Evolutionary conservation across 2,329 filamentous ascomycete species (phyloP).

Genomic region (Talaromyces atroroseus): DNA sequence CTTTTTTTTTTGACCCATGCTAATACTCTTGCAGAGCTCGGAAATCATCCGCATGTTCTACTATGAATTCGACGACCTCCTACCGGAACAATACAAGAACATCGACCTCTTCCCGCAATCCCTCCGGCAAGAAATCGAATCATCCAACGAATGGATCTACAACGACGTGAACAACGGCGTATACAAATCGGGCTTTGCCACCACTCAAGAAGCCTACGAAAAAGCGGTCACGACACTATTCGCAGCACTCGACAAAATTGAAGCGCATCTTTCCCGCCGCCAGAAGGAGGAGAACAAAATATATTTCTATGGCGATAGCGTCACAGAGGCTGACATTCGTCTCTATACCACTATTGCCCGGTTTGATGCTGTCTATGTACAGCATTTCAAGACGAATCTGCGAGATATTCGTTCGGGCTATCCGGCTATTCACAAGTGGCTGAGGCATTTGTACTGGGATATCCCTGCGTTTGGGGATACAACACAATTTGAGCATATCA

Average conservation of each 20-base stretch:
- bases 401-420: constrained; percentile 80
- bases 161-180: constrained; percentile 51
- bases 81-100: constrained; percentile 54
- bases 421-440: constrained; percentile 72
- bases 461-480: constrained; percentile 70
- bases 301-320: constrained; percentile 66
- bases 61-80: constrained; percentile 68
- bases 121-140: constrained; percentile 66
- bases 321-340: constrained; percentile 80
- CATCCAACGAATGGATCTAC: constrained; percentile 76
- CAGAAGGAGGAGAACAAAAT: constrained; percentile 38
- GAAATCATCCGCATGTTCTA: constrained; percentile 93
- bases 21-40: constrained; percentile 44
- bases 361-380: constrained; percentile 74
- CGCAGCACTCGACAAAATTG: constrained; percentile 67
- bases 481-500: constrained; percentile 93
- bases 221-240: constrained; percentile 68
- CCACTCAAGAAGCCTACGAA: constrained; percentile 76
- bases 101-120: constrained; percentile 63
- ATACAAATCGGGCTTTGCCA: constrained; percentile 70
- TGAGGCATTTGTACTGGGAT: constrained; percentile 81
- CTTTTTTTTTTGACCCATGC: neutral
- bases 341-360: constrained; percentile 68
- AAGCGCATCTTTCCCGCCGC: constrained; percentile 58
- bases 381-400: constrained; percentile 78